These are phyloP conservation scores for Clarkia xantiana DNA, from an alignment of 345 rosid genomes.

Conservation along the genomic window DNA sequence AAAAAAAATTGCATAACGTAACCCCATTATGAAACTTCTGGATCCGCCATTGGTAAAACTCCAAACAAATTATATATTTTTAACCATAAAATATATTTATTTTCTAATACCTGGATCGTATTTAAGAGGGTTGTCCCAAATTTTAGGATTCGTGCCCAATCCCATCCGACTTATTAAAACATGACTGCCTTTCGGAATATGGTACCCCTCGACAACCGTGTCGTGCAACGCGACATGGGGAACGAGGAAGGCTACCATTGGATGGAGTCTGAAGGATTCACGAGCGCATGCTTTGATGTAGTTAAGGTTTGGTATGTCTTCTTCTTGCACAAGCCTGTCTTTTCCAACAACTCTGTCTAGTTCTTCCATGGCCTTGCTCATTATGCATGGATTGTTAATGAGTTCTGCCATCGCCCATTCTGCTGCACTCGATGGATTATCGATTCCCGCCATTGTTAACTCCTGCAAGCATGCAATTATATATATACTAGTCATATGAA, in stretches of 20 bases:
- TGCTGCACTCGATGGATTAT: too few relatives aligned
- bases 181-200: constrained; percentile 30
- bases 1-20: too few relatives aligned
- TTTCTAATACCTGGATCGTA: constrained; percentile 9
- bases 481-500: too few relatives aligned
- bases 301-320: constrained; percentile 28
- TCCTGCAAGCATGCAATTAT: too few relatives aligned
- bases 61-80: too few relatives aligned
- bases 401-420: constrained; percentile 44
- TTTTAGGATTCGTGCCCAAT: constrained; percentile 27
- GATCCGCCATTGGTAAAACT: too few relatives aligned
- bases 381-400: constrained; percentile 26
- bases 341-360: constrained; percentile 30
- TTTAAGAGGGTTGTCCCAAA: constrained; percentile 6
- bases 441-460: too few relatives aligned
- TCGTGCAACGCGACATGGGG: constrained; percentile 28
- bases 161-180: constrained; percentile 27
- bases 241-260: constrained; percentile 24
- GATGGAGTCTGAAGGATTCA: constrained; percentile 34
- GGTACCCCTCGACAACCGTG: constrained; percentile 20
- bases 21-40: too few relatives aligned
- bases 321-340: constrained; percentile 30
- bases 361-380: constrained; percentile 30
- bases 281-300: constrained; percentile 25
- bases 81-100: too few relatives aligned